Evolutionary conservation across 441 rosid genomes (phyloP).

Genomic region (Macaranga tanarius): DNA sequence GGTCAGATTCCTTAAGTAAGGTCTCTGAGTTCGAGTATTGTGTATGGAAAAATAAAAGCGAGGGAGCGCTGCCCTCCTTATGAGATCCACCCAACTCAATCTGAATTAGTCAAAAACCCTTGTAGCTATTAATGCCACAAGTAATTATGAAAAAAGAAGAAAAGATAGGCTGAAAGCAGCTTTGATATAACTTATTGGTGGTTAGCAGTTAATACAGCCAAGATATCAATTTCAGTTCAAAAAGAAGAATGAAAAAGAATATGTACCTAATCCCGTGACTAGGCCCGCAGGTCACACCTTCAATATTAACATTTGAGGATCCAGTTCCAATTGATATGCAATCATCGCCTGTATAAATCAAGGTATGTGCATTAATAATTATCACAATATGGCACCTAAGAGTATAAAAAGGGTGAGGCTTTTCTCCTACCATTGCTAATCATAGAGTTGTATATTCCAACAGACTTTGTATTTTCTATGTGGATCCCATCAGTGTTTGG

Average conservation of each 20-base stretch:
- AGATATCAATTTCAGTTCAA: not conserved
- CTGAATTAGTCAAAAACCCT: no score
- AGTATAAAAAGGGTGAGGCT: not conserved
- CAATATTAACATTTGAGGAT: conserved; percentile 68
- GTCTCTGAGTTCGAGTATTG: no score
- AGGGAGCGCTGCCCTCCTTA: no score
- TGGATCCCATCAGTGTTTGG: conserved; percentile 96
- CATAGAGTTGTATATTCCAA: conserved; percentile 72
- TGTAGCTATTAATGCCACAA: no score
- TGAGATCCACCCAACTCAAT: no score
- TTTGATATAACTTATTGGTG: not conserved
- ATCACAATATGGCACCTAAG: not conserved
- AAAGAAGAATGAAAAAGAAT: not conserved
- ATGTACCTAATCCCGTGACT: conserved; percentile 95
- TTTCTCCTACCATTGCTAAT: conserved; percentile 65
- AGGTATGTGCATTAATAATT: not conserved
- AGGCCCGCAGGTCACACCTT: conserved; percentile 92
- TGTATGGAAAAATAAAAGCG: no score
- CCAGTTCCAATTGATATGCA: conserved; percentile 96
- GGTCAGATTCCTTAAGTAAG: no score
- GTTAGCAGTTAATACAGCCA: not conserved
- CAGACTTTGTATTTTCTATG: conserved; percentile 68
- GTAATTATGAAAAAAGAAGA: no score
- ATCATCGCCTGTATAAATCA: conserved; percentile 66
- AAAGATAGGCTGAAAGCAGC: not conserved